Conservation (phyloP, 2,329 filamentous ascomycete species). For the Pseudocercospora fijiensis region DNA sequence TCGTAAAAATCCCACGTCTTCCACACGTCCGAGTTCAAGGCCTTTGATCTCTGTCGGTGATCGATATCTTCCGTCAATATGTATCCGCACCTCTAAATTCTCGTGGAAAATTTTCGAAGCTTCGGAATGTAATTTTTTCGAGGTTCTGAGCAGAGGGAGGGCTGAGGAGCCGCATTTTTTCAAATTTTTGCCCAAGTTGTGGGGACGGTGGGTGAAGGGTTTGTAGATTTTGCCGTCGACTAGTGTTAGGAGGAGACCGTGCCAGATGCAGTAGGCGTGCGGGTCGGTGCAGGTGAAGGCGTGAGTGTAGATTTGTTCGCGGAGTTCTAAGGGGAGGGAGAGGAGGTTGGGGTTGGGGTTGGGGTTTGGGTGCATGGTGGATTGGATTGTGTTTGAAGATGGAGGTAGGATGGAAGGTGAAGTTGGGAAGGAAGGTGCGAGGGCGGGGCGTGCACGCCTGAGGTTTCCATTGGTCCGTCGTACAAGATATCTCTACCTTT, state of each 20-base stretch:
- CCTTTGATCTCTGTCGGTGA: constrained; percentile 19
- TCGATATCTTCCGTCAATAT: constrained; percentile 22
- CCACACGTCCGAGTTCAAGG: constrained; percentile 18
- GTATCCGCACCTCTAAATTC: constrained; percentile 14
- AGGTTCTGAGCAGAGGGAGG: constrained; percentile 41
- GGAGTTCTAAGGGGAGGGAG: constrained; percentile 34
- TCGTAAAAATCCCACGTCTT: constrained; percentile 10
- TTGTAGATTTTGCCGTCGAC: constrained; percentile 35
- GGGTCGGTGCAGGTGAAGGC: constrained; percentile 26
- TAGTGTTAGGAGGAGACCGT: constrained; percentile 20
- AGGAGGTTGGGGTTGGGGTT: constrained; percentile 14
- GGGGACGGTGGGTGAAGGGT: constrained; percentile 35
- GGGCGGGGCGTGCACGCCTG: neutral
- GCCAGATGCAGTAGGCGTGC: constrained; percentile 24
- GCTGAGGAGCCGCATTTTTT: constrained; percentile 23
- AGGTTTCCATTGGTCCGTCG: too few relatives aligned
- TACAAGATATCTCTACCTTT: too few relatives aligned
- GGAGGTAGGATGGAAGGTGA: neutral
- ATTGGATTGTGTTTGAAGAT: too few relatives aligned
- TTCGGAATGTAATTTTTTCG: constrained; percentile 47
- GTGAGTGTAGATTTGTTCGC: constrained; percentile 35
- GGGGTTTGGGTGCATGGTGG: too few relatives aligned
- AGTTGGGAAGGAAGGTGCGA: neutral
- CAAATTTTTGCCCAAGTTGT: constrained; percentile 15
- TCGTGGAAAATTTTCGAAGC: constrained; percentile 46